Base-by-base conservation (phyloP, 2,329 filamentous ascomycete species). In the Colletotrichum melonis region DNA sequence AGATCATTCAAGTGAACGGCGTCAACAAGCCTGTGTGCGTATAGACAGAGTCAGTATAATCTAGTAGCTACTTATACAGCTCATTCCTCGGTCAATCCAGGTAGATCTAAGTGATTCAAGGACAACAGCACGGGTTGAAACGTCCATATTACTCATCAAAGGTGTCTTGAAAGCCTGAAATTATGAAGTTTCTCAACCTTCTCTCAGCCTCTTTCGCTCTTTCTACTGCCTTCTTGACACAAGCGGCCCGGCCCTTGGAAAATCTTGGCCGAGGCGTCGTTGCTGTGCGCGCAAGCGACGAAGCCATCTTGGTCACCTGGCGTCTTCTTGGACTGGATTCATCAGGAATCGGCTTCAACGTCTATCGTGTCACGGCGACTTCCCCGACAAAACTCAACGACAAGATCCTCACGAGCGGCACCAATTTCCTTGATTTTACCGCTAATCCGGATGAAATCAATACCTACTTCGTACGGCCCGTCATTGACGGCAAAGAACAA, bases 251-350 rank as follows among this genome's bases (percentile, higher is more conserved):
- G 54, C 67, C 68, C 5, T 74, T 78, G 63, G 76, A 77, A 49
- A 75, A 75, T 3, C 74, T 77, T 1, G 73, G 75, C 16, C 74
- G 76, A 1, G 76, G 76, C 4, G 74, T 78, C 2, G 74, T 78
- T 1, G 76, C 76, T n/a, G 75, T 78, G 28, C 76, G 76, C 19
- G 69, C 74, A 35, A 76, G 72, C 62, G 66, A 72, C 4, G 62
- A 54, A 5, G 62, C 69, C n/a, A 69, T 76, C 2, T 64, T 78
- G 0, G 67, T 78, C 12, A 70, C 65, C 8, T 77, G 76, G 76
- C 67, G 76, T 1, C 75, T 78, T 1, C 72, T 78, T 1, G 76
- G 76, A 1, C 76, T 78, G n/a, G 76, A 78, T 28, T 69, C 76
- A 0, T 28, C 73, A 11, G 67, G 69, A 16, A 76, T 78, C n/a